Percentiles rank a stretch among this genome's conserved stretches.
Evolutionary conservation across 2,329 filamentous ascomycete species (phyloP).

Genomic region (Cercospora brassicicola): DNA sequence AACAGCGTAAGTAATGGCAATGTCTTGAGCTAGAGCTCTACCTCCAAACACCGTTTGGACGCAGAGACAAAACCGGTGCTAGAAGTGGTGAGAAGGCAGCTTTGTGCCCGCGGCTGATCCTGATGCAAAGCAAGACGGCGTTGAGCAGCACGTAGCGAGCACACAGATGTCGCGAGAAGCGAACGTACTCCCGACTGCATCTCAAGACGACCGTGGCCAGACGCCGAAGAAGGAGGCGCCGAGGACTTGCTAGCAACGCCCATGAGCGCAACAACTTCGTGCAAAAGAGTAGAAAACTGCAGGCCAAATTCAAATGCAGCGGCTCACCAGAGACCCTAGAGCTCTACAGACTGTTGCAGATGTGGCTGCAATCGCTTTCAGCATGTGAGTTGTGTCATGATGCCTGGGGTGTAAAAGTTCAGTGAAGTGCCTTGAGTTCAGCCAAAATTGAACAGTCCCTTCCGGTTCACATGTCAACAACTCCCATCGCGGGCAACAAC

Average conservation of each 20-base stretch:
- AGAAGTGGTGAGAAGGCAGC: background rate
- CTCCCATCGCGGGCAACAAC: background rate
- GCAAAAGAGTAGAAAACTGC: background rate
- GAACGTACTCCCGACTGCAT: background rate
- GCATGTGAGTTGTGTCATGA: background rate
- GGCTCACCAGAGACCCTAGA: background rate
- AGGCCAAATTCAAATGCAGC: background rate
- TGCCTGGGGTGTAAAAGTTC: background rate
- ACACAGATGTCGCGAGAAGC: background rate
- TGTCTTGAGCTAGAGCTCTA: background rate
- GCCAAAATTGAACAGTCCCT: background rate
- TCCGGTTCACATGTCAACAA: background rate
- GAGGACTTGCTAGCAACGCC: background rate
- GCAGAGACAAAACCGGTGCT: background rate
- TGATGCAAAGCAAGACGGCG: background rate
- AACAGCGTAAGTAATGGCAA: background rate
- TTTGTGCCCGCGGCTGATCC: background rate
- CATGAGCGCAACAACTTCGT: background rate
- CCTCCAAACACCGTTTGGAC: no score
- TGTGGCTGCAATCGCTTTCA: background rate
- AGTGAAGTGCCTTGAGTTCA: background rate
- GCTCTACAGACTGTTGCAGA: background rate
- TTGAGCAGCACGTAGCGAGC: background rate
- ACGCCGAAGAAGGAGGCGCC: background rate
- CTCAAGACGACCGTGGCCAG: background rate